These are phyloP conservation scores for Juglanconis oblonga DNA, from an alignment of 2,329 filamentous ascomycete genomes.

Conservation along the genomic window DNA sequence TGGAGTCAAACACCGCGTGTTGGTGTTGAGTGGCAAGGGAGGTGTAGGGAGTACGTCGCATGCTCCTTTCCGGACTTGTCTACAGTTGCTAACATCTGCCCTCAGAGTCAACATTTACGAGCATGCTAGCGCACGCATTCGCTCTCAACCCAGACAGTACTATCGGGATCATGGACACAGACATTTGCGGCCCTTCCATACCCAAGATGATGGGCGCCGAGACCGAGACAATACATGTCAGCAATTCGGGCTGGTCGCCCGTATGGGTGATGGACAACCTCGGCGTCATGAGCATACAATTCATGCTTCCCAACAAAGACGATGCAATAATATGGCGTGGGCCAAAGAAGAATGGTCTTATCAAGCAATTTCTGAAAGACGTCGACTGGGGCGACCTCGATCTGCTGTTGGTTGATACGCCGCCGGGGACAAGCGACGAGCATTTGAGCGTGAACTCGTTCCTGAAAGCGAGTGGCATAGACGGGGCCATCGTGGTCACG, in stretches of 20 bases:
- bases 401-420: slow-evolving; percentile 90
- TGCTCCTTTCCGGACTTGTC: not conserved
- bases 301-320: slow-evolving; percentile 91
- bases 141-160: slow-evolving; percentile 73
- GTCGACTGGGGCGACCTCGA: slow-evolving; percentile 97
- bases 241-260: slow-evolving; percentile 84
- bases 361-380: slow-evolving; percentile 97
- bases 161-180: slow-evolving; percentile 96
- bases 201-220: slow-evolving; percentile 99
- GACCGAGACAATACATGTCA: slow-evolving; percentile 88
- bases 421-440: slow-evolving; percentile 92
- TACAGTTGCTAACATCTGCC: not conserved
- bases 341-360: slow-evolving; percentile 96
- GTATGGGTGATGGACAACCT: slow-evolving; percentile 96
- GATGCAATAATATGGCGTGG: slow-evolving; percentile 97
- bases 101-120: slow-evolving; percentile 78
- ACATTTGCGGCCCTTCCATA: slow-evolving; percentile 94
- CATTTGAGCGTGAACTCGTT: slow-evolving; percentile 92
- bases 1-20: slow-evolving; percentile 83
- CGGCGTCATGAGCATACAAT: slow-evolving; percentile 95
- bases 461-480: slow-evolving; percentile 85
- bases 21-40: slow-evolving; percentile 91
- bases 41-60: slow-evolving; percentile 68
- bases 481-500: slow-evolving; percentile 88
- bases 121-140: slow-evolving; percentile 84